Conservation (phyloP, 2,329 filamentous ascomycete genomes). For the Exophiala xenobiotica region DNA sequence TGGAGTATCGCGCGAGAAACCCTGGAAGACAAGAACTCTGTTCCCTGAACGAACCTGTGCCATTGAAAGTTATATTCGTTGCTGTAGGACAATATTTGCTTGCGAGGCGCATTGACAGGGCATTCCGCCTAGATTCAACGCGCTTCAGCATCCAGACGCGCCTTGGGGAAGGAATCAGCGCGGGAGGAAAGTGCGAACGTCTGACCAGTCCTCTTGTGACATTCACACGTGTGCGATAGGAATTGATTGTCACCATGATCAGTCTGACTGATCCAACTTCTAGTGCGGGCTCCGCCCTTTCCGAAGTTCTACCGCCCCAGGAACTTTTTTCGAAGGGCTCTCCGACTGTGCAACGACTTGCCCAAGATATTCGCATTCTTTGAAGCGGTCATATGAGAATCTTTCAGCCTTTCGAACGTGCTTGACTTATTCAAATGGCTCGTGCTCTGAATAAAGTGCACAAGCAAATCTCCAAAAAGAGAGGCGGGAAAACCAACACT, state of each 20-base stretch:
- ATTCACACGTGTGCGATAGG: too few relatives aligned
- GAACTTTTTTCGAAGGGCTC: constrained; percentile 7
- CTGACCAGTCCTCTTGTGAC: not conserved
- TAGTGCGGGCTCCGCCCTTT: too few relatives aligned
- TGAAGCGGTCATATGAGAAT: not conserved
- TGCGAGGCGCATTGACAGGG: not conserved
- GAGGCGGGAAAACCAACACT: constrained; percentile 67
- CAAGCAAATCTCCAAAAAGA: constrained; percentile 89
- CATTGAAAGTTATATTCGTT: not conserved
- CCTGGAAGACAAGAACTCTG: not conserved
- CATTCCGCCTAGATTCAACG: not conserved
- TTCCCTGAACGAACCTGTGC: not conserved
- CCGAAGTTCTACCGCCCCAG: constrained; percentile 21
- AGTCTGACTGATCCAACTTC: not conserved
- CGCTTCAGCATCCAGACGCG: not conserved
- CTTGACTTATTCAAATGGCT: constrained; percentile 60
- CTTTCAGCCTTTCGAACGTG: not conserved
- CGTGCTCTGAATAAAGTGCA: constrained; percentile 77
- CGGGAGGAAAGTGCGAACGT: too few relatives aligned
- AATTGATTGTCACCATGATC: not conserved
- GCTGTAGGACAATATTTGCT: not conserved
- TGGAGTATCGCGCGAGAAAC: not conserved
- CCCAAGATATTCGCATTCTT: not conserved
- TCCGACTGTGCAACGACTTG: not conserved
- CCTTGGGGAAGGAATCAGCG: too few relatives aligned